phyloP scores from a whole-genome alignment of 1,284 basidiomycete species.

The Porodaedalea pini region DNA sequence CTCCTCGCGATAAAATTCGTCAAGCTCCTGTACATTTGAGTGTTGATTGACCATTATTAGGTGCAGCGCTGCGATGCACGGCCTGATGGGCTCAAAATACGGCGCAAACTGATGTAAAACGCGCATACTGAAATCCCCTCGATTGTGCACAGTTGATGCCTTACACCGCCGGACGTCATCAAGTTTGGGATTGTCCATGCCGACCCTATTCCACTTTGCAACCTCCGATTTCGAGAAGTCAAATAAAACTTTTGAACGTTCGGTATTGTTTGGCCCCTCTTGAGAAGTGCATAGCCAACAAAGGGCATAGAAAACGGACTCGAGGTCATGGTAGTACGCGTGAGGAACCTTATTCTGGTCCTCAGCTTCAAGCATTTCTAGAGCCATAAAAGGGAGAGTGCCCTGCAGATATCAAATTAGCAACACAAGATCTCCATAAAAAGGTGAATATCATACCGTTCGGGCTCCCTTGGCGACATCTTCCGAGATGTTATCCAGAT shows the following conservation, averaged over 20 bases:
- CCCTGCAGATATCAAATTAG: neutral
- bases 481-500: neutral
- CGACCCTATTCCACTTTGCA: neutral
- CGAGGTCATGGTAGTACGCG: conserved; percentile 8
- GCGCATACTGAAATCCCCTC: neutral
- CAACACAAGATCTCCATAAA: neutral
- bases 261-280: neutral
- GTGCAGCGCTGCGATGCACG: neutral
- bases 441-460: neutral
- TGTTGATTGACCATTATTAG: neutral
- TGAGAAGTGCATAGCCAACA: conserved; percentile 5
- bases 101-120: neutral
- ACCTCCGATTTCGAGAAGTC: neutral
- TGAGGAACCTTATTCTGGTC: neutral
- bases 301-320: conserved; percentile 3
- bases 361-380: neutral
- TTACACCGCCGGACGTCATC: neutral
- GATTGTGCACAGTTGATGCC: neutral
- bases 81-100: neutral
- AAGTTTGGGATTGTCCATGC: neutral
- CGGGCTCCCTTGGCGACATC: neutral
- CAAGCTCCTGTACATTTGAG: neutral
- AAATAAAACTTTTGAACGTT: neutral
- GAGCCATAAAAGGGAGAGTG: conserved; percentile 4
- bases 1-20: neutral